Evolutionary conservation across 2,329 filamentous ascomycete species (phyloP), one percentile per base, ranked within the genome.

Genomic region (Pseudocercospora macadamiae): DNA sequence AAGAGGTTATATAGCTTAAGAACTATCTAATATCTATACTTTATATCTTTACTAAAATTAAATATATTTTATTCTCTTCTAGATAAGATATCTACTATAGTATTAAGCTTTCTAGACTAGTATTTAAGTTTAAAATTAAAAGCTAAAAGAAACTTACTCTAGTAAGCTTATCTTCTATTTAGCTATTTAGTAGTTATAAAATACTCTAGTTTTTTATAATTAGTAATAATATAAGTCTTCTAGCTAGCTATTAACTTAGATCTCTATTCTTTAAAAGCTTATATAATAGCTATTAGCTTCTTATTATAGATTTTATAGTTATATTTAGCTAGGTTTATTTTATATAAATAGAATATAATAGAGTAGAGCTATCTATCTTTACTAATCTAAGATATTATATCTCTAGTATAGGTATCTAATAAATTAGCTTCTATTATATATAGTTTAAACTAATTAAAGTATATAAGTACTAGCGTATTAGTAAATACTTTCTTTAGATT

Each of bases 221-320:
- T 59, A 58, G 75, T 62, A 3, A 64, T 70, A n/a, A 70, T 52
- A 0, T 74, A 56, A 73, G 45, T 70, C 39, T 51, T 71, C 45
- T n/a, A 75, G 64, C 16, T 52, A 32, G 14, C 51, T n/a, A 1
- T 30, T 76, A 71, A 5, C n/a, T n/a, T n/a, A n/a, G n/a, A n/a
- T n/a, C n/a, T n/a, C n/a, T n/a, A n/a, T n/a, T n/a, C n/a, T n/a
- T n/a, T n/a, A n/a, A n/a, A n/a, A n/a, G n/a, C n/a, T n/a, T n/a
- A n/a, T n/a, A n/a, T n/a, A n/a, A n/a, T n/a, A n/a, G n/a, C n/a
- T n/a, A n/a, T n/a, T n/a, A n/a, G n/a, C n/a, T n/a, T n/a, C n/a
- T n/a, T n/a, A 71, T 69, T 5, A 75, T 47, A 1, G 76, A 60
- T 64, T 75, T 72, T 52, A 74, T 73, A 51, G n/a, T n/a, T 76